These are phyloP conservation scores for Penicillium janthinellum DNA, from an alignment of 2,329 filamentous ascomycete genomes.

Conservation along the genomic window DNA sequence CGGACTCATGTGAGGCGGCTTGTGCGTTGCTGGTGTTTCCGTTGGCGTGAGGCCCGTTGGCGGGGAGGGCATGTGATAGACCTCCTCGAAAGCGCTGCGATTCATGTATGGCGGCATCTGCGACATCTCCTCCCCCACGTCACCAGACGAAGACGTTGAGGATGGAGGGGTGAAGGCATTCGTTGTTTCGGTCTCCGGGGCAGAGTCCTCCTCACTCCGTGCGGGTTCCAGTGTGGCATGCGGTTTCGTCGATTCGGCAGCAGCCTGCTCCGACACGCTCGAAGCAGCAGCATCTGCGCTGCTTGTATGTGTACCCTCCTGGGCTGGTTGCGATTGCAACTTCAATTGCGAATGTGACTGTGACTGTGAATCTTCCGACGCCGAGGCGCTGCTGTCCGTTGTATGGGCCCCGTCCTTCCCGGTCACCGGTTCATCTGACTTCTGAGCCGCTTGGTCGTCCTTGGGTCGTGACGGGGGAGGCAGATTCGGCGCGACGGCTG, in stretches of 20 bases:
- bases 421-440: constrained; percentile 13
- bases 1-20: constrained; percentile 65
- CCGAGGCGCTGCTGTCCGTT: constrained; percentile 1
- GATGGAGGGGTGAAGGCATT: constrained; percentile 12
- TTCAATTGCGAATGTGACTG: constrained; percentile 18
- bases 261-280: constrained; percentile 16
- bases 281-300: constrained; percentile 15
- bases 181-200: constrained; percentile 16
- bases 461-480: constrained; percentile 41
- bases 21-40: constrained; percentile 35
- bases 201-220: constrained; percentile 23
- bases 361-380: constrained; percentile 18
- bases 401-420: constrained; percentile 3
- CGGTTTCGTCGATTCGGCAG: constrained; percentile 17
- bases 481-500: constrained; percentile 45
- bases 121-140: constrained; percentile 18
- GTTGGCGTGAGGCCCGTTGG: constrained; percentile 37
- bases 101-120: constrained; percentile 20
- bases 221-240: constrained; percentile 22
- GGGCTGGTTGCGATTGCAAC: constrained; percentile 5
- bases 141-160: constrained; percentile 10
- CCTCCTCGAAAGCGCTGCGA: constrained; percentile 38
- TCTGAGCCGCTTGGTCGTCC: constrained; percentile 23
- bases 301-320: constrained; percentile 14
- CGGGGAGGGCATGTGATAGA: constrained; percentile 47